Evolutionary conservation across 352 stramenopile genomes (phyloP).

Genomic region (Phytophthora pseudosyringae): DNA sequence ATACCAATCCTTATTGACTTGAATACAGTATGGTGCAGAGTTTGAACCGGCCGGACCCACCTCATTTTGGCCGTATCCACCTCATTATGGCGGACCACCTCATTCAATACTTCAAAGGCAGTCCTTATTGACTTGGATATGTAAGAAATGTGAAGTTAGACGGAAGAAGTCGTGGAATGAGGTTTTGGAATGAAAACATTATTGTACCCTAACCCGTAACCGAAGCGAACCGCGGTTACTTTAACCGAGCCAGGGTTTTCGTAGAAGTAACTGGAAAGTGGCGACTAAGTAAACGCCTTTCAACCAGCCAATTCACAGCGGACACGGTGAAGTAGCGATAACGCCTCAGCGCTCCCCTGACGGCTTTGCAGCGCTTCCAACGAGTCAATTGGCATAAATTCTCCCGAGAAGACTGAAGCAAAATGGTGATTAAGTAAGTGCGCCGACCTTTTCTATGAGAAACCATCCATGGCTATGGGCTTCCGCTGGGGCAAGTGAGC

Average conservation of each 20-base stretch:
- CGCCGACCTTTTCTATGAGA: slow-evolving; percentile 7
- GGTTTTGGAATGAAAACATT: neutral
- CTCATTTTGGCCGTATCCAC: too few species aligned
- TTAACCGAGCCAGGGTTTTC: slow-evolving; percentile 12
- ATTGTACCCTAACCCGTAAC: slow-evolving; percentile 5
- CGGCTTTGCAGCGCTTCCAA: slow-evolving; percentile 24
- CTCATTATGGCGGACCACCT: too few species aligned
- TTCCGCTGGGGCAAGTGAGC: neutral
- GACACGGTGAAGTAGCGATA: slow-evolving; percentile 56
- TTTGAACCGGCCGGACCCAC: too few species aligned
- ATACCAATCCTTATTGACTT: too few species aligned
- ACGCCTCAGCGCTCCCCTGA: slow-evolving; percentile 23
- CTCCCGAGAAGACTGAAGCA: slow-evolving; percentile 89
- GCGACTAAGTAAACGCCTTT: slow-evolving; percentile 57
- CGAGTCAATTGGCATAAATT: slow-evolving; percentile 87
- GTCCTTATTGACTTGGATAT: too few species aligned
- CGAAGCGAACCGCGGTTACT: slow-evolving; percentile 20
- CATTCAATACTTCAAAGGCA: too few species aligned
- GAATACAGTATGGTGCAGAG: too few species aligned
- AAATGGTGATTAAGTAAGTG: slow-evolving; percentile 93
- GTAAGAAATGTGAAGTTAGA: neutral
- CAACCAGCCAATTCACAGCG: slow-evolving; percentile 80
- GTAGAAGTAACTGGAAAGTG: slow-evolving; percentile 12
- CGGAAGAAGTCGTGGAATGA: too few species aligned
- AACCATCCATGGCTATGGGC: neutral